Conservation (phyloP, 2,329 filamentous ascomycete species). For the Beauveria rudraprayagi region DNA sequence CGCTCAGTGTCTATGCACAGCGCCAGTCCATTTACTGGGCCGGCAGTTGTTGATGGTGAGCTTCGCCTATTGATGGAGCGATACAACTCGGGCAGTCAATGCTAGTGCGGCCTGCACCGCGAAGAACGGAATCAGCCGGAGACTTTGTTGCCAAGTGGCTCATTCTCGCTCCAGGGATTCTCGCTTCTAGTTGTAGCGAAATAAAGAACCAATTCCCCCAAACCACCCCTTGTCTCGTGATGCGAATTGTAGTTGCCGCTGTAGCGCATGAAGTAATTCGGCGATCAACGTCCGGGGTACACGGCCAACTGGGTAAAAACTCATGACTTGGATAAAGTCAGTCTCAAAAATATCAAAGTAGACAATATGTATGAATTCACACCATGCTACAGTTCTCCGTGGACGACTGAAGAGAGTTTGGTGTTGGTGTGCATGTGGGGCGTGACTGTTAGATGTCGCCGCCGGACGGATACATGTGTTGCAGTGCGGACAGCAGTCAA, state of each 20-base stretch:
- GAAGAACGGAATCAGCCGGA: background rate
- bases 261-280: background rate
- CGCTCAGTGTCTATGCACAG: background rate
- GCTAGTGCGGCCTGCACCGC: slow-evolving; percentile 10
- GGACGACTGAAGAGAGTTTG: background rate
- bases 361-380: background rate
- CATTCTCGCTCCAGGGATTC: background rate
- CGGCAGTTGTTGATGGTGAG: background rate
- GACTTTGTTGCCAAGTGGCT: slow-evolving; percentile 8
- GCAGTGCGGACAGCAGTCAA: background rate
- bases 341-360: background rate
- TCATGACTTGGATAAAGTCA: no score
- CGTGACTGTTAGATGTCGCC: background rate
- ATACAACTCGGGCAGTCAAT: slow-evolving; percentile 10
- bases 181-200: slow-evolving; percentile 9
- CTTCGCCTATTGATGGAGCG: slow-evolving; percentile 4
- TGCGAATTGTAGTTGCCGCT: background rate
- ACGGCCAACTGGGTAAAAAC: background rate
- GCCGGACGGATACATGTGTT: background rate
- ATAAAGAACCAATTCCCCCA: slow-evolving; percentile 8
- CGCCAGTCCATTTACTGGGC: background rate
- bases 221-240: background rate
- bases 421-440: background rate
- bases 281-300: background rate
- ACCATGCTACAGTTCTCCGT: background rate